Conservation (phyloP, 2,329 filamentous ascomycete genomes). For the Nakataea oryzae region DNA sequence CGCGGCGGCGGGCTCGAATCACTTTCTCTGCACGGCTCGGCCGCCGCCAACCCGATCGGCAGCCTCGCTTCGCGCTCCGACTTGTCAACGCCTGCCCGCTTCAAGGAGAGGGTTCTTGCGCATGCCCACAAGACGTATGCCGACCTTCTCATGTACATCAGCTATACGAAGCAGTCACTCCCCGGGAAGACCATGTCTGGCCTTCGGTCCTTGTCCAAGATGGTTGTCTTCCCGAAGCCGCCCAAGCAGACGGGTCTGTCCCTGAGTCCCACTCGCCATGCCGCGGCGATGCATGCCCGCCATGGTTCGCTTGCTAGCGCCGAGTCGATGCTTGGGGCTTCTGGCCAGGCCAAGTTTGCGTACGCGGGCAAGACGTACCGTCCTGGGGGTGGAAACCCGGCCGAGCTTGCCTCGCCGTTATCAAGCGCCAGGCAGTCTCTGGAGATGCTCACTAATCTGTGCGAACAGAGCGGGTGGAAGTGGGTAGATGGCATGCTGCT, state of each 20-base stretch:
- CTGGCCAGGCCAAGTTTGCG: slow-evolving; percentile 1
- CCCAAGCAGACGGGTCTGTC: slow-evolving; percentile 21
- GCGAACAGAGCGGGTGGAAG: slow-evolving; percentile 69
- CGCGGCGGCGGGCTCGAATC: slow-evolving; percentile 14
- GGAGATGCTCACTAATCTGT: slow-evolving; percentile 62
- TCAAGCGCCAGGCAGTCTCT: slow-evolving; percentile 56
- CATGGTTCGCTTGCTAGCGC: background rate
- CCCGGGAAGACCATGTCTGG: slow-evolving; percentile 25
- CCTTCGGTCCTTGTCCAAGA: slow-evolving; percentile 30
- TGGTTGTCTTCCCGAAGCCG: slow-evolving; percentile 45
- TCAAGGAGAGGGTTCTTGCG: slow-evolving; percentile 57
- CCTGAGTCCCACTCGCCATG: slow-evolving; percentile 5
- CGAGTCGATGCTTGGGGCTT: background rate
- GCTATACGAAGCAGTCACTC: slow-evolving; percentile 43
- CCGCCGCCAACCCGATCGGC: slow-evolving; percentile 4
- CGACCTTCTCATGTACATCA: slow-evolving; percentile 56
- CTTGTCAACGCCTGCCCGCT: slow-evolving; percentile 25
- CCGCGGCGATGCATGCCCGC: background rate
- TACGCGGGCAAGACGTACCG: slow-evolving; percentile 4
- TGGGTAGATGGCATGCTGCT: slow-evolving; percentile 93
- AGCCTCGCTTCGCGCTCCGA: slow-evolving; percentile 10
- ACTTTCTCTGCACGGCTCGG: slow-evolving; percentile 12
- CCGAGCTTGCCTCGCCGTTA: slow-evolving; percentile 25
- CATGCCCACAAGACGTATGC: slow-evolving; percentile 66
- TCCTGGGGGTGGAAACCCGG: slow-evolving; percentile 4